Evolutionary conservation across 768 basidiomycete genomes (phyloP).

Genomic region (Boletales sp.): DNA sequence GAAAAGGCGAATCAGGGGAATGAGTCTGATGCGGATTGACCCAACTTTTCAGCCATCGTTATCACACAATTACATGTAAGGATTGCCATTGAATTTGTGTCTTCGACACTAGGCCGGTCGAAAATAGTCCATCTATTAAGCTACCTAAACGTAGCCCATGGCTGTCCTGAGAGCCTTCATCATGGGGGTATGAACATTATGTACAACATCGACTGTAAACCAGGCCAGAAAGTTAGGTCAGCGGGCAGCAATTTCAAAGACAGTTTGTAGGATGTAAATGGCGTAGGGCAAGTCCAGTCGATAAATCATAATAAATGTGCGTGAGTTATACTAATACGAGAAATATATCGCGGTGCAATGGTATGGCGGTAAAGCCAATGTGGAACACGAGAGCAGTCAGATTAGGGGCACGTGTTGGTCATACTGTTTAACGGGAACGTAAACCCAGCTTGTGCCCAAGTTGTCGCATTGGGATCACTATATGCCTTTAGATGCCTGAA

Average conservation of each 20-base stretch:
- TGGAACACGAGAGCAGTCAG: constrained; percentile 4
- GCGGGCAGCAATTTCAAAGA: neutral
- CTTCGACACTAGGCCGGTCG: too few species aligned
- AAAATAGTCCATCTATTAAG: too few species aligned
- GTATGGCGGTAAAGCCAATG: constrained; percentile 9
- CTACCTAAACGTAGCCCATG: too few species aligned
- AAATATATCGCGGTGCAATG: constrained; percentile 16
- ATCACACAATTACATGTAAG: neutral
- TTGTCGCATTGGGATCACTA: constrained; percentile 78
- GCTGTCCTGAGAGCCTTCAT: too few species aligned
- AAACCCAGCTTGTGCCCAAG: constrained; percentile 77
- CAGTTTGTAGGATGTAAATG: constrained; percentile 13
- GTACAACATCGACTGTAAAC: constrained; percentile 3
- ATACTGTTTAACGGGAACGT: constrained; percentile 65
- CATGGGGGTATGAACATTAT: neutral
- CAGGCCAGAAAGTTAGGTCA: neutral
- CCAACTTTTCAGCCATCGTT: neutral
- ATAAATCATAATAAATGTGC: constrained; percentile 25
- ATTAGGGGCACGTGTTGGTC: constrained; percentile 21
- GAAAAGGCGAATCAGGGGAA: constrained; percentile 7
- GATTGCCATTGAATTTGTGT: too few species aligned
- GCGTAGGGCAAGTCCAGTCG: constrained; percentile 10
- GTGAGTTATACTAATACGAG: constrained; percentile 16
- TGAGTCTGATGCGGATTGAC: neutral
- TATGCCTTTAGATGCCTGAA: constrained; percentile 52